A percentile compares a stretch with the other conserved stretches of the same genome.
Conservation (phyloP, 495 filamentous ascomycete species). For the Talaromyces wortmannii region DNA sequence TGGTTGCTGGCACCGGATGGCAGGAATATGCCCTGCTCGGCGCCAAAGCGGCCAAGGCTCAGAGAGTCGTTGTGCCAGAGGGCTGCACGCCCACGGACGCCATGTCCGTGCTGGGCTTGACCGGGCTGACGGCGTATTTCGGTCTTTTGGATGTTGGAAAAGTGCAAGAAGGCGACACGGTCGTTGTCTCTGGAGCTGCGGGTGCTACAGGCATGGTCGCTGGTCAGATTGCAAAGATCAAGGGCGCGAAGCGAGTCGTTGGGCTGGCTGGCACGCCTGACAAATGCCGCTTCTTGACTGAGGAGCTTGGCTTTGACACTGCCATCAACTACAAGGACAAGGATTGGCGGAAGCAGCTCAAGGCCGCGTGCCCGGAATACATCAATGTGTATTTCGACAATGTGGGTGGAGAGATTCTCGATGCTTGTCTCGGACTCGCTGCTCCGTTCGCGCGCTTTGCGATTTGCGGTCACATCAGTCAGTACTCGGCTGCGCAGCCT, state of each 20-base stretch:
- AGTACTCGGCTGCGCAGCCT: constrained; percentile 43
- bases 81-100: constrained; percentile 49
- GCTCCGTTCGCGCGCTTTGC: constrained; percentile 41
- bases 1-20: constrained; percentile 50
- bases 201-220: constrained; percentile 64
- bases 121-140: constrained; percentile 62
- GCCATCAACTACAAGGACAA: constrained; percentile 51
- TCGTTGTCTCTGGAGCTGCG: constrained; percentile 63
- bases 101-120: constrained; percentile 51
- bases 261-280: constrained; percentile 44
- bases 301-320: constrained; percentile 41
- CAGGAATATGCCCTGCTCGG: constrained; percentile 51
- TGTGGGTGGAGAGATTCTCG: constrained; percentile 48
- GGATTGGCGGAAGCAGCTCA: constrained; percentile 45
- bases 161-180: constrained; percentile 51
- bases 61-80: constrained; percentile 36
- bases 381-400: constrained; percentile 57
- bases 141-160: constrained; percentile 54
- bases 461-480: constrained; percentile 47
- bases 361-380: constrained; percentile 37
- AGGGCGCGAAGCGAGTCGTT: constrained; percentile 47
- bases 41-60: constrained; percentile 25
- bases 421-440: constrained; percentile 40
- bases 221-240: constrained; percentile 62
- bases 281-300: constrained; percentile 41